phyloP scores from a whole-genome alignment of 192 early-diverging fungal genomes.

The Thamnidium elegans region DNA sequence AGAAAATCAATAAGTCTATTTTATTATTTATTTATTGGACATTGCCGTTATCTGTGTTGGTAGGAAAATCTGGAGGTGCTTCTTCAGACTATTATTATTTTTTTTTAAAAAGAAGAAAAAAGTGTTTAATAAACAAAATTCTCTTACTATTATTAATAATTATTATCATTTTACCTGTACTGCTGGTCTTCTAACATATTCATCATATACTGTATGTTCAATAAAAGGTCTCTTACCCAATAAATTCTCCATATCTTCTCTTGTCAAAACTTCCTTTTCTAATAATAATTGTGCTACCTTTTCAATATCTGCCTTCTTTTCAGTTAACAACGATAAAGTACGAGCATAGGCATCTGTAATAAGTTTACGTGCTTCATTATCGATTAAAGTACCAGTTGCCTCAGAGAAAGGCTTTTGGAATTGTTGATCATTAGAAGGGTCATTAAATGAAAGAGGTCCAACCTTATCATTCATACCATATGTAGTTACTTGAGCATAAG shows the following conservation, averaged over 20 bases:
- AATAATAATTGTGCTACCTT: conserved; percentile 88
- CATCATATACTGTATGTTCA: conserved; percentile 68
- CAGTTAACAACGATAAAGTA: conserved; percentile 80
- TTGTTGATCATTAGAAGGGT: conserved; percentile 63
- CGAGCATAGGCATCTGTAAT: conserved; percentile 77
- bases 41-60: background rate
- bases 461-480: conserved; percentile 92
- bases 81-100: background rate
- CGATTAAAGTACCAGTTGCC: conserved; percentile 89
- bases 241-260: conserved; percentile 91
- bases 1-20: background rate
- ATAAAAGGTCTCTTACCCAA: conserved; percentile 81
- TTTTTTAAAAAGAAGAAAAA: background rate
- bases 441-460: conserved; percentile 83
- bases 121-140: background rate
- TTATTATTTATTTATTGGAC: background rate
- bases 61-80: background rate
- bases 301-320: conserved; percentile 81
- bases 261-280: conserved; percentile 93
- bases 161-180: background rate
- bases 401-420: conserved; percentile 97
- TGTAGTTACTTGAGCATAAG: conserved; percentile 93
- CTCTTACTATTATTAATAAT: background rate
- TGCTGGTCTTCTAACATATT: conserved; percentile 47
- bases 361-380: conserved; percentile 89